Evolutionary conservation across 2,329 filamentous ascomycete species (phyloP), one percentile per base, ranked within the genome.

Genomic region (Fusarium keratoplasticum): DNA sequence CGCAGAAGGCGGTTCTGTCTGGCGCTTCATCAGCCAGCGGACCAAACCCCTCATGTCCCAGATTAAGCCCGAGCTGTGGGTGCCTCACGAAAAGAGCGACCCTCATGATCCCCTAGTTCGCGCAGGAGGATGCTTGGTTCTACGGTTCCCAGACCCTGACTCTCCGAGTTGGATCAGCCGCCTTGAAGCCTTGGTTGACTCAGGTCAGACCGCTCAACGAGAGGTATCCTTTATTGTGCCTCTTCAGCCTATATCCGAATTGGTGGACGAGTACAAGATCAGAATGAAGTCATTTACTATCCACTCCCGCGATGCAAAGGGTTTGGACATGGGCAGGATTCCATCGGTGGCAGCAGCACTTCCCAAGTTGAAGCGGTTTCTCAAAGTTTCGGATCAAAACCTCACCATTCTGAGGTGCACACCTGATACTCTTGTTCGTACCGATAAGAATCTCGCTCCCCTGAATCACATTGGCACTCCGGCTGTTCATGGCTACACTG

Each of bases 11-110:
- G 74, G 52, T 0, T 31, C 64, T 0, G 66, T 61, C 5, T 79
- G 78, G 76, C 75, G 72, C 0, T 80, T 80, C 27, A 69, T 80
- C 44, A 80, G 79, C 16, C 79, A 80, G 54, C 76, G 79, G 1
- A 75, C 73, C 1, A 75, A 75, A 4, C 73, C 73, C 1, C 58
- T 73, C 18, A 73, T 75, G 73, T 63, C 73, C 0, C 73, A 75
- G 6, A 73, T 75, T 14, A 62, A 68, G 29, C 66, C 73, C 0
- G 67, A 75, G 14, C 4, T 75, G 10, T 75, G 73, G 73, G 31
- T 75, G 6, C 52, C 18, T 9, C 40, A 52, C 2, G 2, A 25
- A 13, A 18, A 29, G 2, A 60, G 47, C 5, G 16, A 66, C n/a
- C 9, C 10, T 4, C 36, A 11, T 6, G 62, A 69, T 14, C 33